A percentile compares a stretch with the other conserved stretches of the same genome.
Conservation (phyloP, 2,329 filamentous ascomycete genomes). For the Fusarium equiseti region DNA sequence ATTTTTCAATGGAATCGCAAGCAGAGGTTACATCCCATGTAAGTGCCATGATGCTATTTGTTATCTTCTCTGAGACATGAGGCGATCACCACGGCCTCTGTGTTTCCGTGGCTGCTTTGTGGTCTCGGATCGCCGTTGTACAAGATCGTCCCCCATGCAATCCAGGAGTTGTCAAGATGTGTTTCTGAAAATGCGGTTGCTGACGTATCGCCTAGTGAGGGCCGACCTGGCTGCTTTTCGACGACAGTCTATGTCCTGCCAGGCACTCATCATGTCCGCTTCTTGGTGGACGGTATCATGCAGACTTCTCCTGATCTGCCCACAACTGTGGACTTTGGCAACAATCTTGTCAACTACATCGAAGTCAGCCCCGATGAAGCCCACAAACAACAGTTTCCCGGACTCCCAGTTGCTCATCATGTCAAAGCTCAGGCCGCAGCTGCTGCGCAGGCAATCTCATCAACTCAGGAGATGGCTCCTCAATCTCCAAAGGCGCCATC, state of each 20-base stretch:
- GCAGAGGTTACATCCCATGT: conserved; percentile 87
- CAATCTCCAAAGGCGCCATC: conserved; percentile 27
- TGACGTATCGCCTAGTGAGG: conserved; percentile 58
- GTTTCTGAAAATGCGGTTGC: conserved; percentile 11
- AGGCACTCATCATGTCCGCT: conserved; percentile 96
- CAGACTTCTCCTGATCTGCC: conserved; percentile 86
- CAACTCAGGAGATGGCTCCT: conserved; percentile 14
- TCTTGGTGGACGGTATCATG: conserved; percentile 95
- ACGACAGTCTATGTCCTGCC: conserved; percentile 86
- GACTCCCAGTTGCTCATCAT: conserved; percentile 51
- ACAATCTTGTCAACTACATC: conserved; percentile 98
- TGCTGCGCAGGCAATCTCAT: conserved; percentile 17
- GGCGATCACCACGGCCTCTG: conserved; percentile 42
- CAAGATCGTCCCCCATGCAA: conserved; percentile 12
- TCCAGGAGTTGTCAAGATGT: conserved; percentile 5
- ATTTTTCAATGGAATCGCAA: conserved; percentile 98
- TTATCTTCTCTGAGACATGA: conserved; percentile 39
- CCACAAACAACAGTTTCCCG: conserved; percentile 46
- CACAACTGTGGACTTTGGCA: conserved; percentile 96
- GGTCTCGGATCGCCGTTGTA: conserved; percentile 42
- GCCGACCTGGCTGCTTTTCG: conserved; percentile 74
- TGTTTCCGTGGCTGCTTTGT: conserved; percentile 44
- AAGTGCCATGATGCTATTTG: conserved; percentile 58
- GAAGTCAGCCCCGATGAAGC: conserved; percentile 86
- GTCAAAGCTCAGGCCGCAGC: conserved; percentile 34